Percentiles rank a stretch among this genome's conserved stretches.
Evolutionary conservation across 176 grass and related monocot species (phyloP).

Genomic region (Eleusine coracana): DNA sequence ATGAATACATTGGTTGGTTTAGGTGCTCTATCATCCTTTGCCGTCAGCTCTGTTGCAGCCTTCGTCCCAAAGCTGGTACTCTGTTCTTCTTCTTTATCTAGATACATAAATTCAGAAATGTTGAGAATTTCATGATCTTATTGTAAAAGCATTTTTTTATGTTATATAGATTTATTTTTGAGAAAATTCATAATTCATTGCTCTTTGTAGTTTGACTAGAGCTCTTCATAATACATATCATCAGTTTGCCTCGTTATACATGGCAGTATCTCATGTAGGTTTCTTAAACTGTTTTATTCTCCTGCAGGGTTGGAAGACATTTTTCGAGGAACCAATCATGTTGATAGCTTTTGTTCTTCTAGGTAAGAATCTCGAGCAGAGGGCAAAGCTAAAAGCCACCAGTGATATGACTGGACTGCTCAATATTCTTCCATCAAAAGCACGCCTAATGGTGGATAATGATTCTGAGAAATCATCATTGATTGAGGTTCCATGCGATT

Average conservation of each 20-base stretch:
- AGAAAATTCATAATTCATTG: conserved; percentile 29
- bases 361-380: conserved; percentile 95
- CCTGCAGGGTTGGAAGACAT: conserved; percentile 95
- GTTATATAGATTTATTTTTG: conserved; percentile 20
- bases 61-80: conserved; percentile 91
- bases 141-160: neutral
- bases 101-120: neutral
- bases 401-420: conserved; percentile 99
- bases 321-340: conserved; percentile 99
- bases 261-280: conserved; percentile 8
- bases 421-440: conserved; percentile 92
- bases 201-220: conserved; percentile 15
- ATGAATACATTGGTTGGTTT: conserved; percentile 97
- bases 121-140: neutral
- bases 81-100: neutral
- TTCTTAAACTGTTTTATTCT: conserved; percentile 42
- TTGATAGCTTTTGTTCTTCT: conserved; percentile 97
- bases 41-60: conserved; percentile 79
- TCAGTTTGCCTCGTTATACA: conserved; percentile 24
- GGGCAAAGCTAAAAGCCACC: conserved; percentile 90
- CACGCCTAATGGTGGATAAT: conserved; percentile 71
- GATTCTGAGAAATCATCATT: conserved; percentile 71
- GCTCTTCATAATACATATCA: conserved; percentile 15
- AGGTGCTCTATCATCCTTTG: conserved; percentile 96
- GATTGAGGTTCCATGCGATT: conserved; percentile 85